Conservation (phyloP, 106 monocot genomes). For the Gastrodia elata region DNA sequence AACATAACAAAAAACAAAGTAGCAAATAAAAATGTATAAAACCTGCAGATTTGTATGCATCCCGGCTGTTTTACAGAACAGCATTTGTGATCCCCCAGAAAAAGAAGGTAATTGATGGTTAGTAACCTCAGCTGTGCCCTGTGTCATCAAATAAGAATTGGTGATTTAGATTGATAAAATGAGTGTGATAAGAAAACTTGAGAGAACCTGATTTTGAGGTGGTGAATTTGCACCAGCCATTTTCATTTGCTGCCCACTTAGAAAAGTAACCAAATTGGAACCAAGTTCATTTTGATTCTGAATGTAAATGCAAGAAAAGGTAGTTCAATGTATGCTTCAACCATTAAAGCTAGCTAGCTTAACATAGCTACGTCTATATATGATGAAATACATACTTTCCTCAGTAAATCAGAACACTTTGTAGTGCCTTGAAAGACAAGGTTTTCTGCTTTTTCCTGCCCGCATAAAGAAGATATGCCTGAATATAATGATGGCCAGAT, state of each 20-base stretch:
- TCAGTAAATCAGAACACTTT: conserved; percentile 16
- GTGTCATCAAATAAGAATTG: background rate
- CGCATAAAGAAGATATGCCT: conserved; percentile 13
- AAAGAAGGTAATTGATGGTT: conserved; percentile 13
- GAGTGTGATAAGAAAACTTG: background rate
- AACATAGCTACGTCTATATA: conserved; percentile 13
- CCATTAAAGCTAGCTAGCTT: background rate
- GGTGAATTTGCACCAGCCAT: conserved; percentile 1
- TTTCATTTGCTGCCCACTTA: conserved; percentile 9
- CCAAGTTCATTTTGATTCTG: conserved; percentile 27
- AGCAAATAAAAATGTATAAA: conserved; percentile 1
- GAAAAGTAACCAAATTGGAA: conserved; percentile 14
- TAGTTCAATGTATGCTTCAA: background rate
- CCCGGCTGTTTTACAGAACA: background rate
- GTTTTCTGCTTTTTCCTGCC: conserved; percentile 13
- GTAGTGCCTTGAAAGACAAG: conserved; percentile 24
- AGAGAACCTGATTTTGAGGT: conserved; percentile 18
- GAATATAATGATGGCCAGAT: conserved; percentile 31
- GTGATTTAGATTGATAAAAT: background rate
- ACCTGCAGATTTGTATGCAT: conserved; percentile 4
- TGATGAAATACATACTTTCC: conserved; percentile 4
- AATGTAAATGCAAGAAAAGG: background rate
- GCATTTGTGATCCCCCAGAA: conserved; percentile 1
- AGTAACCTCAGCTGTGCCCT: conserved; percentile 9
- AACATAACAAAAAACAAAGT: background rate